Evolutionary conservation across 768 basidiomycete genomes (phyloP).

Genomic region (Leccinum longicurvipes): DNA sequence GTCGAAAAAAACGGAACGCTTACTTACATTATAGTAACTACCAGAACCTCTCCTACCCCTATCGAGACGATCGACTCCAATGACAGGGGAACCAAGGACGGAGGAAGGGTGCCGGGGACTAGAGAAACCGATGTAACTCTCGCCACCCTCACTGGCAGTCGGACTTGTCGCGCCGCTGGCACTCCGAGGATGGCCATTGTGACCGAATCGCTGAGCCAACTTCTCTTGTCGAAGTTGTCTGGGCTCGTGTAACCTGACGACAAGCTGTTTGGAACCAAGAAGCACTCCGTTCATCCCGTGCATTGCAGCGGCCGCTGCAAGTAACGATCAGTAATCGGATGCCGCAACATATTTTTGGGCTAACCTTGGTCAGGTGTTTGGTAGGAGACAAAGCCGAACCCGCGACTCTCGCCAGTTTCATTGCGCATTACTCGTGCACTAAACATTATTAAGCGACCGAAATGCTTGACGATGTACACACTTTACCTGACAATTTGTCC

Average conservation of each 20-base stretch:
- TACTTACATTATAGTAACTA: constrained; percentile 77
- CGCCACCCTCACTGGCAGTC: constrained; percentile 76
- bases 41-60: constrained; percentile 76
- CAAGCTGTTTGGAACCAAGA: constrained; percentile 72
- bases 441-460: neutral
- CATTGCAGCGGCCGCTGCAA: constrained; percentile 66
- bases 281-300: constrained; percentile 75
- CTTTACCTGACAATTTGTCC: constrained; percentile 84
- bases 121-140: constrained; percentile 68
- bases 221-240: constrained; percentile 91
- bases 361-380: constrained; percentile 81
- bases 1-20: neutral
- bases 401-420: constrained; percentile 74
- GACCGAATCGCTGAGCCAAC: constrained; percentile 74
- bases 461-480: neutral
- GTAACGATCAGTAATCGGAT: constrained; percentile 3
- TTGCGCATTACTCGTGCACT: constrained; percentile 93
- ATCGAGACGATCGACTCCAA: constrained; percentile 54
- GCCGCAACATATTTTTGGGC: neutral
- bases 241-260: constrained; percentile 87
- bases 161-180: constrained; percentile 86
- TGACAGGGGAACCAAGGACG: constrained; percentile 54
- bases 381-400: constrained; percentile 90
- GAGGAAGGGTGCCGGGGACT: constrained; percentile 61
- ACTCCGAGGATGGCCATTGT: constrained; percentile 76